Evolutionary conservation across 495 filamentous ascomycete species (phyloP).

Genomic region (Amphirosellinia nigrospora): DNA sequence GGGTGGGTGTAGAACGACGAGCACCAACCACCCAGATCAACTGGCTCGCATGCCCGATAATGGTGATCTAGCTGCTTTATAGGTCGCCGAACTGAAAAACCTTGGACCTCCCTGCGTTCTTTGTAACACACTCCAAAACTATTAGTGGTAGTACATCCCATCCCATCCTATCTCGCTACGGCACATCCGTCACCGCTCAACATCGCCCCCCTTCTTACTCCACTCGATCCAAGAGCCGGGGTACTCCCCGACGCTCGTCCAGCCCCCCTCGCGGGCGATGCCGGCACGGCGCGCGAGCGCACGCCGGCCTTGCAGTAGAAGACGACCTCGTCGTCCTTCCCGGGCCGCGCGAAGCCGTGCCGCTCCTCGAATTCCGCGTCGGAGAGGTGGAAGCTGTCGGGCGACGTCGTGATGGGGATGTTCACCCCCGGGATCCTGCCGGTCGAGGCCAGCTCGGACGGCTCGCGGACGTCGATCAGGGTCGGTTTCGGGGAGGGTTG

Average conservation of each 20-base stretch:
- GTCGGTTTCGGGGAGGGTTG: conserved; percentile 1
- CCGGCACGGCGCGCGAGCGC: conserved; percentile 78
- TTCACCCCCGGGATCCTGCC: conserved; percentile 83
- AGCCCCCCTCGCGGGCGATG: conserved; percentile 79
- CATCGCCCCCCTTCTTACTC: conserved; percentile 68
- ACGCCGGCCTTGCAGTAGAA: conserved; percentile 96
- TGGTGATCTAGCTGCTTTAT: background rate
- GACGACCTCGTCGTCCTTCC: conserved; percentile 63
- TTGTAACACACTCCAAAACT: too few relatives aligned
- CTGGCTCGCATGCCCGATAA: background rate
- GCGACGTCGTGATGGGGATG: conserved; percentile 76
- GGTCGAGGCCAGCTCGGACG: conserved; percentile 68
- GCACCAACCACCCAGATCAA: background rate
- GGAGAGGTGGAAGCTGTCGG: conserved; percentile 77
- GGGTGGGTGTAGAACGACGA: background rate
- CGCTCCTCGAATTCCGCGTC: conserved; percentile 78
- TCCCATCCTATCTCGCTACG: too few relatives aligned
- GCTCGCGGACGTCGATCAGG: conserved; percentile 80
- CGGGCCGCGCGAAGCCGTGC: conserved; percentile 71
- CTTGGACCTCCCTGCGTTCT: too few relatives aligned
- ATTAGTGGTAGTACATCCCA: background rate
- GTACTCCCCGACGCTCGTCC: conserved; percentile 77
- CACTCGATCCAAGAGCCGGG: conserved; percentile 91
- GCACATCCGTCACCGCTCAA: conserved; percentile 53
- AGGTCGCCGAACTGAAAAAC: background rate